Base-by-base conservation (phyloP, 139 green algal genomes). In the Asterochloris erici region DNA sequence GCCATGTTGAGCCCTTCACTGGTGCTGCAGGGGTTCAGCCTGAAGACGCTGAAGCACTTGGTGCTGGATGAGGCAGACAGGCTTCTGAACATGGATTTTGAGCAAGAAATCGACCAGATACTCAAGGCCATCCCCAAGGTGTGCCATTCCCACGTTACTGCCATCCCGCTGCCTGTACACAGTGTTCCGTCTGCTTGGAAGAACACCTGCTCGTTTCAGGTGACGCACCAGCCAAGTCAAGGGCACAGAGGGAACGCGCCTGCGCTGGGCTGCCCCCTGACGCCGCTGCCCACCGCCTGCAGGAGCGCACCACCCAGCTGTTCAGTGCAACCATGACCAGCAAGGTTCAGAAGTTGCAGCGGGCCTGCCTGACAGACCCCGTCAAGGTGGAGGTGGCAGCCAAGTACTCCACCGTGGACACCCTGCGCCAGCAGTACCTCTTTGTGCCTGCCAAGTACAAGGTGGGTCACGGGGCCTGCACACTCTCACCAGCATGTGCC, bases 81-180 rank as follows among this genome's bases (percentile, higher is more conserved):
- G 80, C 92, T 99, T 81, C 90, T 99, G 60, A 98, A 99, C 91
- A 98, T 99, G 95, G 97, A 99, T 88, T 99, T 99, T 92, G 97
- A 99, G 88, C 83, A 95, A 87, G 97, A 99, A 85, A 99, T 99
- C 68, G 96, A 99, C 85, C 92, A 98, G 86, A 98, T 99, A 77
- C 88, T 99, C 15, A 98, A 98, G 85, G 94, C 92, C 81, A 85
- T 88, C 23, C 88, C 88, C 66, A 90, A 89, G 85, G 85, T 82
- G 73, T 14, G 74, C 13, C 74, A 29, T 26, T 54, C 4, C 38
- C 38, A 54, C 38, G 23, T 15, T 21, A 13, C 17, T 47, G 70
- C 70, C 17, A 76, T 19, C 26, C 71, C 9, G 23, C 24, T 60
- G 26, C 23, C 23, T 27, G 38, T 76, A 24, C 24, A 26, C 23